phyloP scores from a whole-genome alignment of 306 rosid genomes.

The Rosa rugosa region DNA sequence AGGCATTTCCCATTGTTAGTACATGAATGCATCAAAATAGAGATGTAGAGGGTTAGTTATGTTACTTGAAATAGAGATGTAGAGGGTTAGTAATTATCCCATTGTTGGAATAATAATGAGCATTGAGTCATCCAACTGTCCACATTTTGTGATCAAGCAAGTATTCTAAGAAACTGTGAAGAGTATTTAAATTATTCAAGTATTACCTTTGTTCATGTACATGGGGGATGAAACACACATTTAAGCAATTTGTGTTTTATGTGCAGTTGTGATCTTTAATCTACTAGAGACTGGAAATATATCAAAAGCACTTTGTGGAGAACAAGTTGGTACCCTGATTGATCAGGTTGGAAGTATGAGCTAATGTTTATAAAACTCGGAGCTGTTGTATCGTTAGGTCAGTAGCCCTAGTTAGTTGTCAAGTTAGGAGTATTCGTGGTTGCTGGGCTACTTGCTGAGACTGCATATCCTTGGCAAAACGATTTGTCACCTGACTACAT shows the following conservation, averaged over 20 bases:
- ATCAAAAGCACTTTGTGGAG: slow-evolving; percentile 51
- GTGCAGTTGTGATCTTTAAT: slow-evolving; percentile 52
- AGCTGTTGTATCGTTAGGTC: slow-evolving; percentile 20
- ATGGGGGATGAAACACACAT: background rate
- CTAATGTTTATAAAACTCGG: slow-evolving; percentile 19
- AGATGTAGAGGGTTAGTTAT: background rate
- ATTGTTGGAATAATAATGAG: background rate
- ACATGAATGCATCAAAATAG: background rate
- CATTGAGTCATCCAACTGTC: slow-evolving; percentile 7
- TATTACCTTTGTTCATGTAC: background rate
- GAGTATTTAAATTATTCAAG: background rate
- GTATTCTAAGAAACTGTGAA: background rate
- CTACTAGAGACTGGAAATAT: slow-evolving; percentile 55
- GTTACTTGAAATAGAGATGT: background rate
- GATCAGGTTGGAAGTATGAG: slow-evolving; percentile 42
- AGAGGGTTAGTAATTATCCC: background rate
- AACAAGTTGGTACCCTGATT: slow-evolving; percentile 52
- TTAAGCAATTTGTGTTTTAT: slow-evolving; percentile 10
- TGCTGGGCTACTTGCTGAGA: slow-evolving; percentile 14
- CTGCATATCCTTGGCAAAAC: background rate
- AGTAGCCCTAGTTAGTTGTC: slow-evolving; percentile 16
- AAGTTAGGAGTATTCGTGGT: slow-evolving; percentile 1
- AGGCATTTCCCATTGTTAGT: slow-evolving; percentile 2
- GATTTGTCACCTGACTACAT: slow-evolving; percentile 10
- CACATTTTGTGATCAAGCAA: background rate